Conservation (phyloP, 495 filamentous ascomycete genomes). For the Daldinia vernicosa region DNA sequence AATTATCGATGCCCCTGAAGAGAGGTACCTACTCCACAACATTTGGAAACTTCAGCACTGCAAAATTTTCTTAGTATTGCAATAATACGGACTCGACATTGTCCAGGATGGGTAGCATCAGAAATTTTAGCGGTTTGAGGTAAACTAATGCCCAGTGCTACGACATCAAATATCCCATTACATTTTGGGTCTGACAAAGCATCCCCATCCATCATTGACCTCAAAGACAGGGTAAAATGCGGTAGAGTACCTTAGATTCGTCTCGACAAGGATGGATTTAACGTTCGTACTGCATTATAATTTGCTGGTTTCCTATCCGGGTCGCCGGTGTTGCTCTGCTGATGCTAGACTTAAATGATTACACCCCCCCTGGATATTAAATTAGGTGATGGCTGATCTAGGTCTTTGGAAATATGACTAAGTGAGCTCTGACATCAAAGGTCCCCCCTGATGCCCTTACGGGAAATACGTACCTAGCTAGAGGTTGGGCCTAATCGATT, state of each 20-base stretch:
- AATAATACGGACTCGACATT: not conserved
- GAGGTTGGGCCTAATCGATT: not conserved
- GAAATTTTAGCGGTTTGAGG: slow-evolving; percentile 5
- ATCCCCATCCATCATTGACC: not conserved
- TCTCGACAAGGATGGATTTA: not conserved
- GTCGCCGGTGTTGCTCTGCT: not conserved
- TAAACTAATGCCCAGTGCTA: not conserved
- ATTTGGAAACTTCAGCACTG: not conserved
- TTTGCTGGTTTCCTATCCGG: not conserved
- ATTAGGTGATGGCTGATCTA: not conserved
- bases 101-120: not conserved
- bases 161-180: not conserved
- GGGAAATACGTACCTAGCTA: not conserved
- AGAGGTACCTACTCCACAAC: not conserved
- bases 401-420: not conserved
- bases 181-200: not conserved
- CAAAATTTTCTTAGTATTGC: not conserved
- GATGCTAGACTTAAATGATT: not conserved
- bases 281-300: not conserved
- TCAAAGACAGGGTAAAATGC: not conserved
- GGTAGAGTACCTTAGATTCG: not conserved
- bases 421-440: not conserved
- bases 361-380: slow-evolving; percentile 1
- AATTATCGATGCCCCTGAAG: not conserved
- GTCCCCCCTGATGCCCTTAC: not conserved